Evolutionary conservation across 2,329 filamentous ascomycete genomes (phyloP), one percentile per base, ranked within the genome.

Genomic region (Colletotrichum sublineola): DNA sequence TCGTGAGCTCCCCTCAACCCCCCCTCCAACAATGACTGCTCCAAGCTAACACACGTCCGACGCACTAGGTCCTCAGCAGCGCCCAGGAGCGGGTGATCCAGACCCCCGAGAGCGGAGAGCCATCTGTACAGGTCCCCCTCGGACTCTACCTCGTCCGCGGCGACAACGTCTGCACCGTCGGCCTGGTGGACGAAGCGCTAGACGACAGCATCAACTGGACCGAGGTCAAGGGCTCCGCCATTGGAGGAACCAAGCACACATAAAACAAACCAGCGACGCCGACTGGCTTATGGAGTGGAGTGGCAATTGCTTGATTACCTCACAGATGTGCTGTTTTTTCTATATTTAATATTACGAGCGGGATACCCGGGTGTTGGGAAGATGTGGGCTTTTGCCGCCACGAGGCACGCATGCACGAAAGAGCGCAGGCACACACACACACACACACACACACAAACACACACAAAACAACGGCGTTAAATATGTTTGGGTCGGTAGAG

Each of bases 191-290:
- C 81, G 95, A 97, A 82, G 89, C 93, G 77, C 85, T 98, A 71
- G 96, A 99, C 83, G 89, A 87, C 50, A 95, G 92, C 77, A 98
- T 99, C 79, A 92, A 98, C 84, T 99, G 96, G 96, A 87, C 88
- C 29, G 92, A 97, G 81, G 96, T 99, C 50, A 92, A 93, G 80
- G 96, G 96, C 5, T 90, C 92, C 71, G 90, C 93, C 40, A 93
- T 98, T 77, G 94, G 94, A 70, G 91, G 91, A 65, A 95, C 95
- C 78, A 98, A 96, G 82, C 95, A 98, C 79, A 77, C 82, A 75
- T 90, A 20, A 46, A n/a, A 20, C 8, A 18, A 18, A 5, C 4
- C 18, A 33, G 15, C n/a, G n/a, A 50, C 1, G 24, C 33, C 31
- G 8, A 53, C 11, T 52, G 63, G 52, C 38, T 74, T 58, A 62